A percentile compares a stretch with the other conserved stretches of the same genome.
phyloP scores from a whole-genome alignment of 768 basidiomycete genomes.

The Tulasnella sp. region DNA sequence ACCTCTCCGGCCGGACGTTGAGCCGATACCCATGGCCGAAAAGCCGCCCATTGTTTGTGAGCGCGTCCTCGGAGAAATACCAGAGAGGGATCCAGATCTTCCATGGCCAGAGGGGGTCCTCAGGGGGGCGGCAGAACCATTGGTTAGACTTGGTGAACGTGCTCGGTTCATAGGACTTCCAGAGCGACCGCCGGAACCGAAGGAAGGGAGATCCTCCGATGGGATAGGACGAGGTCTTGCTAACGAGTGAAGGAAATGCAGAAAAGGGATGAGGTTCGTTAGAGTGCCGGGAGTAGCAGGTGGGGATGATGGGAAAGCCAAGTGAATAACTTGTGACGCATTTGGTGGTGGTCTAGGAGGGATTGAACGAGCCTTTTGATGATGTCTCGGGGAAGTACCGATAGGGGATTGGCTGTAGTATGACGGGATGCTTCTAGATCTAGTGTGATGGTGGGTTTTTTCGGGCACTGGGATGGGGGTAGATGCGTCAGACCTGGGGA shows the following conservation, averaged over 20 bases:
- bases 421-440: neutral
- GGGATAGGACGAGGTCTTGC: slow-evolving; percentile 10
- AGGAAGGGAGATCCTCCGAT: neutral
- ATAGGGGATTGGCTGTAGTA: neutral
- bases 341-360: slow-evolving; percentile 20
- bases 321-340: slow-evolving; percentile 18
- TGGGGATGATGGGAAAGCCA: slow-evolving; percentile 44
- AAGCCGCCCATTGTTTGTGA: slow-evolving; percentile 7
- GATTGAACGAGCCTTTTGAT: too few relatives aligned
- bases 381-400: neutral
- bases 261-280: slow-evolving; percentile 46
- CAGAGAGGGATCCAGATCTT: neutral
- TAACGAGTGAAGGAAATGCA: slow-evolving; percentile 47
- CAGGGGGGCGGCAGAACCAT: neutral
- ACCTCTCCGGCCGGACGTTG: neutral
- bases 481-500: neutral
- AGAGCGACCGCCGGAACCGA: neutral
- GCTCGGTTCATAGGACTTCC: neutral
- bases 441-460: neutral
- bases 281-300: slow-evolving; percentile 40
- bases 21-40: neutral
- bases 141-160: neutral
- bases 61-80: neutral
- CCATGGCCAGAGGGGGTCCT: neutral
- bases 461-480: neutral